Evolutionary conservation across 805 yeast species (phyloP).

Genomic region (Hemisphaericaspora nanyangensis): DNA sequence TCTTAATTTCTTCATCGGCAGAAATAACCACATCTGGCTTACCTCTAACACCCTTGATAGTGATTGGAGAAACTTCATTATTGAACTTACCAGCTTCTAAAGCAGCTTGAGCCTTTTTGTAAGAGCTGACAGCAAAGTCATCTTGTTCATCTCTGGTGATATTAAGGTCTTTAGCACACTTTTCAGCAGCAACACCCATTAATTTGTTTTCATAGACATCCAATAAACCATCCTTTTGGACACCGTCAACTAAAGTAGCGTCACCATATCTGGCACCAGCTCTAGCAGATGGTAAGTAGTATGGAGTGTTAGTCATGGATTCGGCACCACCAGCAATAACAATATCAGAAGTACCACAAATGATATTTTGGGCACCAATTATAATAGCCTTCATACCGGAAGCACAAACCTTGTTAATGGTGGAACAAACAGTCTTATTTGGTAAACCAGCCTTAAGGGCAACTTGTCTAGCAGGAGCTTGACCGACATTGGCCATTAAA

Average conservation of each 20-base stretch:
- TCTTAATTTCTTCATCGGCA: slow-evolving; percentile 79
- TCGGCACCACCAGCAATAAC: slow-evolving; percentile 98
- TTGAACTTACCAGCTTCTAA: slow-evolving; percentile 76
- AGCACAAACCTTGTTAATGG: slow-evolving; percentile 96
- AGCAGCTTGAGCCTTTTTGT: slow-evolving; percentile 82
- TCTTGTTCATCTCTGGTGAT: slow-evolving; percentile 87
- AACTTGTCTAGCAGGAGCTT: slow-evolving; percentile 97
- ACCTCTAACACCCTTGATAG: slow-evolving; percentile 83
- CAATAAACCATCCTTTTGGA: slow-evolving; percentile 86
- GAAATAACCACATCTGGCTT: slow-evolving; percentile 74
- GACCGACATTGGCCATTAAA: slow-evolving; percentile 89
- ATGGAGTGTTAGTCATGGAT: slow-evolving; percentile 94
- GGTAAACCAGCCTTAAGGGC: slow-evolving; percentile 87
- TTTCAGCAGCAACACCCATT: slow-evolving; percentile 98
- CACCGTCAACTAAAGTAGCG: slow-evolving; percentile 73
- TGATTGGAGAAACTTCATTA: slow-evolving; percentile 80
- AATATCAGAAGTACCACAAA: slow-evolving; percentile 86
- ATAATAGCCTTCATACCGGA: slow-evolving; percentile 92
- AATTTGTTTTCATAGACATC: slow-evolving; percentile 87
- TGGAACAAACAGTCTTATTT: slow-evolving; percentile 76
- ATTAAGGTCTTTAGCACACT: slow-evolving; percentile 80
- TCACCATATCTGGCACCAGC: slow-evolving; percentile 90
- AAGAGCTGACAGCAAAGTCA: slow-evolving; percentile 78
- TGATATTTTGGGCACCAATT: slow-evolving; percentile 83
- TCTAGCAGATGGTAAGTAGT: slow-evolving; percentile 84